Conservation (phyloP, 331 rosid genomes). For the Dryas integrifolia region DNA sequence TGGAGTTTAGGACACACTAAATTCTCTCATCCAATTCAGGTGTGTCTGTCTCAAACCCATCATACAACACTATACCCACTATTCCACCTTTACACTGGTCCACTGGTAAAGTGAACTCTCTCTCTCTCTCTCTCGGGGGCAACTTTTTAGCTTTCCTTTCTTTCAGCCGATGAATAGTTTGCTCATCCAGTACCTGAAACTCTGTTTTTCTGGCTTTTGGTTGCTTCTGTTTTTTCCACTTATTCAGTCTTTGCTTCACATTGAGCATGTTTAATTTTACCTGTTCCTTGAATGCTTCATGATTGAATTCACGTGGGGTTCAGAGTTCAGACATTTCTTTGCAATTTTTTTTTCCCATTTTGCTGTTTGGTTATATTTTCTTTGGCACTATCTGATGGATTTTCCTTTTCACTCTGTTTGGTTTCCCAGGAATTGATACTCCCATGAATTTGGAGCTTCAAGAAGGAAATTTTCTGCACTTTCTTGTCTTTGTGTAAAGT, state of each 20-base stretch:
- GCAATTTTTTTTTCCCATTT: neutral
- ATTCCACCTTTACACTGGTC: conserved; percentile 36
- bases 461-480: conserved; percentile 18
- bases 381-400: conserved; percentile 17
- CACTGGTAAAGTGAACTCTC: conserved; percentile 31
- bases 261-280: conserved; percentile 30
- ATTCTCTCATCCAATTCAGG: conserved; percentile 15
- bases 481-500: conserved; percentile 15
- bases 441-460: conserved; percentile 19
- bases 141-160: conserved; percentile 30
- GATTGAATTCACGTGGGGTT: conserved; percentile 43
- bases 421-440: conserved; percentile 26
- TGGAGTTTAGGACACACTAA: conserved; percentile 50
- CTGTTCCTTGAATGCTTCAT: conserved; percentile 29
- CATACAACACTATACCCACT: conserved; percentile 29
- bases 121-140: conserved; percentile 31
- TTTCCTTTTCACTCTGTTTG: conserved; percentile 8
- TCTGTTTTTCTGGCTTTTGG: conserved; percentile 32
- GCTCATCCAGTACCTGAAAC: conserved; percentile 31
- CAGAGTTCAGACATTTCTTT: conserved; percentile 22
- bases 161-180: conserved; percentile 24
- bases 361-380: conserved; percentile 10
- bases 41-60: conserved; percentile 29
- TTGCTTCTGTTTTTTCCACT: conserved; percentile 7
- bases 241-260: conserved; percentile 25